These are phyloP conservation scores for Yamadazyma philogaea DNA, from an alignment of 805 yeast species.

Conservation along the genomic window DNA sequence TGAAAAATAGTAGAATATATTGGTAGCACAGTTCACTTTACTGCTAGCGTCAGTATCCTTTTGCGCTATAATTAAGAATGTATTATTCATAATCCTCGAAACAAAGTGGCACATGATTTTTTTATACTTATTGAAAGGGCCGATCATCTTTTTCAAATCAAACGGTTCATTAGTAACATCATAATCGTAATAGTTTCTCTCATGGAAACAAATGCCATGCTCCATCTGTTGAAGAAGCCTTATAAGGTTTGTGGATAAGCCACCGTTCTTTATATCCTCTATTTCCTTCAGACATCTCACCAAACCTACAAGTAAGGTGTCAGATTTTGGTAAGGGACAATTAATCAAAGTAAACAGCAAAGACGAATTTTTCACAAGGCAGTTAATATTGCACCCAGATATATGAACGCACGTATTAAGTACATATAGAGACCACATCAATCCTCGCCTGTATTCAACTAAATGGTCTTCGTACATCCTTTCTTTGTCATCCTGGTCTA, in stretches of 20 bases:
- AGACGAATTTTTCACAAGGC: not conserved
- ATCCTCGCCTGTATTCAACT: slow-evolving; percentile 1
- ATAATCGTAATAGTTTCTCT: not conserved
- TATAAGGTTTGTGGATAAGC: not conserved
- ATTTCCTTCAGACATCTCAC: not conserved
- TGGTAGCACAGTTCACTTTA: not conserved
- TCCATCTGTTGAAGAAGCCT: slow-evolving; percentile 1
- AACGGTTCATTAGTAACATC: slow-evolving; percentile 1
- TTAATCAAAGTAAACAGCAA: not conserved
- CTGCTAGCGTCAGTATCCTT: not conserved
- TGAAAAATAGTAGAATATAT: not conserved
- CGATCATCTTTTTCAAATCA: not conserved
- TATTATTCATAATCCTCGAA: slow-evolving; percentile 23
- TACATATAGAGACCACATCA: slow-evolving; percentile 5
- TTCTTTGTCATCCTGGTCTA: slow-evolving; percentile 1
- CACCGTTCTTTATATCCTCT: not conserved
- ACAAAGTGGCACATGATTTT: slow-evolving; percentile 22
- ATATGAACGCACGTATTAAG: not conserved
- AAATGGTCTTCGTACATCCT: not conserved
- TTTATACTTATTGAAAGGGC: slow-evolving; percentile 14
- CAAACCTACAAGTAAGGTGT: not conserved
- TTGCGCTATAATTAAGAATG: slow-evolving; percentile 15
- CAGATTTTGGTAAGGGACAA: not conserved
- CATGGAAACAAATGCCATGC: slow-evolving; percentile 1
- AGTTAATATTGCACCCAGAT: not conserved